phyloP scores from a whole-genome alignment of 306 rosid genomes.

The Malus domestica region ASM211411v1 NC_041805.1:20699001-20699500 shows the following conservation, averaged over 20 bases:
- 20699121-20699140: constrained; percentile 13
- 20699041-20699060: neutral
- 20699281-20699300: constrained; percentile 1
- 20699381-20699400: neutral
- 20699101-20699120: constrained; percentile 11
- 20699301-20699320: neutral
- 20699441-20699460: constrained; percentile 25
- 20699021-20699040: neutral
- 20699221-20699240: constrained; percentile 23
- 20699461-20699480: constrained; percentile 35
- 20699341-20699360: neutral
- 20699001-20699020: neutral
- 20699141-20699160: constrained; percentile 9
- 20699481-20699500: constrained; percentile 33
- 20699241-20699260: constrained; percentile 30
- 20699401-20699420: constrained; percentile 28
- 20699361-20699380: neutral
- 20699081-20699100: neutral
- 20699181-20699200: constrained; percentile 43
- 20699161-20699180: constrained; percentile 33
- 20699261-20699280: constrained; percentile 38
- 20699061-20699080: neutral
- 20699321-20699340: neutral
- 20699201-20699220: constrained; percentile 10
- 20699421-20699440: constrained; percentile 18